phyloP scores from a whole-genome alignment of 1,284 basidiomycete species.

The Ceratobasidium papillatum region DNA sequence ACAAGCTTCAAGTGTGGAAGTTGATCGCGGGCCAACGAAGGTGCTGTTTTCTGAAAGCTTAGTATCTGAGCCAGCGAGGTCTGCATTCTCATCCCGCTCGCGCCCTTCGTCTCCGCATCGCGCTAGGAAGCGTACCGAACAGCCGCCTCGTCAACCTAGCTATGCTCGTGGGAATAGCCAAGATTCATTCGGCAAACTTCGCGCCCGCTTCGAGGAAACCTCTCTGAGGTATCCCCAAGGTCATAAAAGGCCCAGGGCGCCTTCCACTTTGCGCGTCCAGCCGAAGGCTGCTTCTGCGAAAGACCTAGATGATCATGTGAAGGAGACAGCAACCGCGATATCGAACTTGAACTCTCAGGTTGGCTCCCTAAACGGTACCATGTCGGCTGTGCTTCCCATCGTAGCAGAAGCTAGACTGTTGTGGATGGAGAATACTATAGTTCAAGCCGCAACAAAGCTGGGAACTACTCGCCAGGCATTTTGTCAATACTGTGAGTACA shows the following conservation, averaged over 20 bases:
- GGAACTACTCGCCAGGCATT: constrained; percentile 14
- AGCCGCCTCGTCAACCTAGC: neutral
- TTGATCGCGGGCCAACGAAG: neutral
- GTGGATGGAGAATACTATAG: constrained; percentile 23
- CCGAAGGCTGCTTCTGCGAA: neutral
- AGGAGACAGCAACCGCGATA: neutral
- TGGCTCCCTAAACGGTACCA: neutral
- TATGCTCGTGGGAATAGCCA: neutral
- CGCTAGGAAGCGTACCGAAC: neutral
- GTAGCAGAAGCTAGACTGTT: constrained; percentile 13
- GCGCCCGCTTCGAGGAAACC: neutral
- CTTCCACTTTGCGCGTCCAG: neutral
- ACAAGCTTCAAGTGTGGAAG: neutral
- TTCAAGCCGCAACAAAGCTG: constrained; percentile 12
- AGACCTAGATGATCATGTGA: neutral
- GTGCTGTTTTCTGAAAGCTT: neutral
- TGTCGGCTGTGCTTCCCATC: constrained; percentile 7
- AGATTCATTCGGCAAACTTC: neutral
- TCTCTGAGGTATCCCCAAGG: constrained; percentile 2
- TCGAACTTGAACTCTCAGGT: constrained; percentile 10
- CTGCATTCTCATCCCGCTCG: neutral
- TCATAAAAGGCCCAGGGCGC: neutral
- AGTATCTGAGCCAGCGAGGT: neutral
- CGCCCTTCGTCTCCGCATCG: neutral
- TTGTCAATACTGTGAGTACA: constrained; percentile 28